phyloP scores from a whole-genome alignment of 768 basidiomycete species.

The Lyophyllum atratum region DNA sequence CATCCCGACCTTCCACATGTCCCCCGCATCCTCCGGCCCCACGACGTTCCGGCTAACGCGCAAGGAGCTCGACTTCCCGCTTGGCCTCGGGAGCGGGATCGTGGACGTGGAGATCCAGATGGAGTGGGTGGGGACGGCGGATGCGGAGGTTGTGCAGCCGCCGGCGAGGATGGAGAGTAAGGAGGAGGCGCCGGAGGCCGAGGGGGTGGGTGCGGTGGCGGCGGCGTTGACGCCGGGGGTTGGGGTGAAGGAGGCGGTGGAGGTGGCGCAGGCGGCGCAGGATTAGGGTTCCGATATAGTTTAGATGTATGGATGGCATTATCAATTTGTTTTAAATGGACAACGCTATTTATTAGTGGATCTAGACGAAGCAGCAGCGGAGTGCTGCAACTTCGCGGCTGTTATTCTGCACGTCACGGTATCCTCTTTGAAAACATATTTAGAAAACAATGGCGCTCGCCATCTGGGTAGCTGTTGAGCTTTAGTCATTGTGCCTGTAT shows the following conservation, averaged over 20 bases:
- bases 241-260: neutral
- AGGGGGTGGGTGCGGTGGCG: neutral
- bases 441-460: too few relatives aligned
- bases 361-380: too few relatives aligned
- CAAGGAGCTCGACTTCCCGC: slow-evolving; percentile 76
- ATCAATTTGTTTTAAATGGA: too few relatives aligned
- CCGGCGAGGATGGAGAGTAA: neutral
- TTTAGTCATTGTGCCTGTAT: too few relatives aligned
- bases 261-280: neutral
- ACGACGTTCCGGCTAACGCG: slow-evolving; percentile 43
- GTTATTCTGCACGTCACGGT: too few relatives aligned
- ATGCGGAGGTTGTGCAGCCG: slow-evolving; percentile 7
- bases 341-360: too few relatives aligned
- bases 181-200: neutral
- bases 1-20: slow-evolving; percentile 81
- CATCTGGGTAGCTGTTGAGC: too few relatives aligned
- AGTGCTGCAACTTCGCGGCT: too few relatives aligned
- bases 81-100: slow-evolving; percentile 70
- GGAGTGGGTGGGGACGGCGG: slow-evolving; percentile 37
- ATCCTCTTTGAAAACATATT: too few relatives aligned
- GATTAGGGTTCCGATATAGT: neutral
- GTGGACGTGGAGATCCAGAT: slow-evolving; percentile 68
- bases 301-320: too few relatives aligned
- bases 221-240: neutral
- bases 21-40: slow-evolving; percentile 33